phyloP scores from a whole-genome alignment of 768 basidiomycete species.

The Leccinum arenicola region DNA sequence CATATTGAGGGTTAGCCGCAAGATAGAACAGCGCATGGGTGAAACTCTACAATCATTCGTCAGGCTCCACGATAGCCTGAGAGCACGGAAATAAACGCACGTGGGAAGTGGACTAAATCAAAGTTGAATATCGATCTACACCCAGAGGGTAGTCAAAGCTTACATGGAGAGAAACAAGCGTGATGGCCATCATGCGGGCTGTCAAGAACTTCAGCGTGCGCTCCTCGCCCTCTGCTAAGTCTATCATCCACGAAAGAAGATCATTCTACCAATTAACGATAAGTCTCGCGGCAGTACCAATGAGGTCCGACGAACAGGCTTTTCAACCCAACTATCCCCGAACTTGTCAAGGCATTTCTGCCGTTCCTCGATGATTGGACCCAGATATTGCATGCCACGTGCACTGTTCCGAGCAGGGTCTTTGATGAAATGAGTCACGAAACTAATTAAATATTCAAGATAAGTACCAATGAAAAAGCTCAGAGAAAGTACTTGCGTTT shows the following conservation, averaged over 20 bases:
- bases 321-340: neutral
- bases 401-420: neutral
- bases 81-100: neutral
- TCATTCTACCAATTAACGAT: neutral
- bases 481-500: neutral
- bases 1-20: neutral
- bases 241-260: neutral
- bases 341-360: neutral
- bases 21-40: neutral
- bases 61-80: neutral
- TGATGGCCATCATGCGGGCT: neutral
- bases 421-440: neutral
- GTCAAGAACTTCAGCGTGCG: neutral
- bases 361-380: slow-evolving; percentile 4
- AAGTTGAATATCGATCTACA: neutral
- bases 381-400: neutral
- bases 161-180: slow-evolving; percentile 13
- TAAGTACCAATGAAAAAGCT: neutral
- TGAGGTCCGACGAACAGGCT: neutral
- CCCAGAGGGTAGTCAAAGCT: neutral
- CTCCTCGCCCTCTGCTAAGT: neutral
- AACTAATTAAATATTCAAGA: neutral
- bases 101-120: neutral
- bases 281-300: neutral
- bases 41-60: neutral